Conservation (phyloP, 2,329 filamentous ascomycete genomes). For the Aureobasidium vineae region DNA sequence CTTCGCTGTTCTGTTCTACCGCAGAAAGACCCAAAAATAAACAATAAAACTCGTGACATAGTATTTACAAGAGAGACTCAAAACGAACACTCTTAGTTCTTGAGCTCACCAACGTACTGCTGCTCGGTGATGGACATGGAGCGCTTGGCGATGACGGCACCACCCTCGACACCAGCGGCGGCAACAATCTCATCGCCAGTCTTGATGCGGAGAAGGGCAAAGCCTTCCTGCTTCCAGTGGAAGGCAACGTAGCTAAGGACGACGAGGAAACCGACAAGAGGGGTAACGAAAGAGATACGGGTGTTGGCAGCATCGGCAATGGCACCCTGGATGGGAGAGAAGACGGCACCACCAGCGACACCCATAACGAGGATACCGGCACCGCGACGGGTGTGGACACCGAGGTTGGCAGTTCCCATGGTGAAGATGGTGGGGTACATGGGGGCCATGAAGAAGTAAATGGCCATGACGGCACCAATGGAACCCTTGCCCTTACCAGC, state of each 20-base stretch:
- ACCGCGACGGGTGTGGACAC: slow-evolving; percentile 42
- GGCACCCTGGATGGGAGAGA: slow-evolving; percentile 42
- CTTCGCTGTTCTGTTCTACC: slow-evolving; percentile 27
- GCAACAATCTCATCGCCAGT: slow-evolving; percentile 34
- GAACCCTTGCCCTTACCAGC: slow-evolving; percentile 36
- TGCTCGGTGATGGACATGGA: slow-evolving; percentile 26
- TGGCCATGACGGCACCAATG: slow-evolving; percentile 39
- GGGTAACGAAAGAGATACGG: slow-evolving; percentile 47
- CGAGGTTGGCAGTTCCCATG: slow-evolving; percentile 43
- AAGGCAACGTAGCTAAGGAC: slow-evolving; percentile 40
- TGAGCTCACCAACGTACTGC: slow-evolving; percentile 13
- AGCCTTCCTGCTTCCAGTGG: slow-evolving; percentile 39
- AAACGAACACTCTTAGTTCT: slow-evolving; percentile 9
- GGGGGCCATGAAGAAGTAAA: slow-evolving; percentile 42
- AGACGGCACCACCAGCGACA: slow-evolving; percentile 40
- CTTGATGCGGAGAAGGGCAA: slow-evolving; percentile 39
- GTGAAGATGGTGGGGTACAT: slow-evolving; percentile 45
- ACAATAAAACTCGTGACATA: slow-evolving; percentile 8
- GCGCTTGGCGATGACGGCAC: slow-evolving; percentile 32
- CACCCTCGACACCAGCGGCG: slow-evolving; percentile 37
- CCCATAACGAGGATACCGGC: slow-evolving; percentile 46
- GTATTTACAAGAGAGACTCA: slow-evolving; percentile 8
- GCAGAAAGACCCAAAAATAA: not conserved
- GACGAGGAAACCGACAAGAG: slow-evolving; percentile 46
- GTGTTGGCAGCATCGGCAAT: slow-evolving; percentile 44